Evolutionary conservation across 2,329 filamentous ascomycete species (phyloP).

Genomic region (Macrophomina tecta): DNA sequence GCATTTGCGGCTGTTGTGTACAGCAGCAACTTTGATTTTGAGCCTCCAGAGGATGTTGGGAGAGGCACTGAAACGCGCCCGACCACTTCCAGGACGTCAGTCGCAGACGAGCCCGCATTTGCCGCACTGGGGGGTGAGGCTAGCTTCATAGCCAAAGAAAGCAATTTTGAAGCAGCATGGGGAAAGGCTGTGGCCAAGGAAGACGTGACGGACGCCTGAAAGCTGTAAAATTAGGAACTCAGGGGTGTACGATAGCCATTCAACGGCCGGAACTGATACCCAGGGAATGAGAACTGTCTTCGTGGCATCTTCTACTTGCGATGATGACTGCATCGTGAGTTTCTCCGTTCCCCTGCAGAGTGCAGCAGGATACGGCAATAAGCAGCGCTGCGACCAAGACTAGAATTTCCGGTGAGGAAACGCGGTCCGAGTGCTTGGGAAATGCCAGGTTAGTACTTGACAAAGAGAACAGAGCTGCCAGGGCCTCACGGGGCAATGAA

Average conservation of each 20-base stretch:
- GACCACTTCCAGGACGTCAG: slow-evolving; percentile 29
- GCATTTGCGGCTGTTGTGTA: slow-evolving; percentile 88
- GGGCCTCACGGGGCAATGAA: slow-evolving; percentile 3
- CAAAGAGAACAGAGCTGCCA: background rate
- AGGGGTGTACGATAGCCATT: slow-evolving; percentile 21
- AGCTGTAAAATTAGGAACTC: slow-evolving; percentile 6
- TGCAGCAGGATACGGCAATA: background rate
- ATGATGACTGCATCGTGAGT: background rate
- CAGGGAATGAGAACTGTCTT: slow-evolving; percentile 12
- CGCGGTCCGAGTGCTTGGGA: background rate
- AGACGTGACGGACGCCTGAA: slow-evolving; percentile 37
- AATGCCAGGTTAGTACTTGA: background rate
- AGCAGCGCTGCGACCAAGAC: background rate
- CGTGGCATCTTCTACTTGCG: slow-evolving; percentile 1
- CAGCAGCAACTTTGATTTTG: slow-evolving; percentile 75
- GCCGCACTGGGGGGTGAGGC: slow-evolving; percentile 32
- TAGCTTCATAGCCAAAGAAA: slow-evolving; percentile 46
- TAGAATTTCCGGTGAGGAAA: slow-evolving; percentile 6
- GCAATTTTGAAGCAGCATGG: slow-evolving; percentile 72
- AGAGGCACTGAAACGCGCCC: slow-evolving; percentile 27
- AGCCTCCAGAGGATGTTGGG: slow-evolving; percentile 45
- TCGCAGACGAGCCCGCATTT: slow-evolving; percentile 17
- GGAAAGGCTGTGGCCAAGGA: slow-evolving; percentile 64
- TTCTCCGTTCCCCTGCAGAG: background rate
- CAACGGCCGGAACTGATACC: slow-evolving; percentile 17